phyloP scores from a whole-genome alignment of 2,329 filamentous ascomycete species.

The Aureobasidium vineae region DNA sequence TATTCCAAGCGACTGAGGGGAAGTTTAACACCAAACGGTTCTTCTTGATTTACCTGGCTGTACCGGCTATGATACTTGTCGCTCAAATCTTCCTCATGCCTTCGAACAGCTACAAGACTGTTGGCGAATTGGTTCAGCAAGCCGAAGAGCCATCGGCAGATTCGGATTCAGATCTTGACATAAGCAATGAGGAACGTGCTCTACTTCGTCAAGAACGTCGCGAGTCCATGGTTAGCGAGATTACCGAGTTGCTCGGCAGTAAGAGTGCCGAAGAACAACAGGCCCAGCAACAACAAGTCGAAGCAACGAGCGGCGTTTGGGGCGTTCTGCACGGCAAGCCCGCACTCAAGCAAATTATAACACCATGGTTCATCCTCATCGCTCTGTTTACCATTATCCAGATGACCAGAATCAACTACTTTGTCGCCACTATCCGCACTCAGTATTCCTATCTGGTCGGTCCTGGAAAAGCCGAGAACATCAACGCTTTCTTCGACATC shows the following conservation, averaged over 20 bases:
- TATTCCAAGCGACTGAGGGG: conserved; percentile 46
- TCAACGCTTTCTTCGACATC: conserved; percentile 87
- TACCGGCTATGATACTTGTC: conserved; percentile 46
- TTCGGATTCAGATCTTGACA: conserved; percentile 55
- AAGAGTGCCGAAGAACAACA: conserved; percentile 62
- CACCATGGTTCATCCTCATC: conserved; percentile 82
- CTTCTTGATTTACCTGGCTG: conserved; percentile 51
- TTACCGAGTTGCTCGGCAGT: conserved; percentile 70
- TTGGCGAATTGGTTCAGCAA: conserved; percentile 76
- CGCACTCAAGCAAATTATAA: conserved; percentile 69
- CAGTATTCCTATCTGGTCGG: conserved; percentile 77
- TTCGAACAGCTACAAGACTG: conserved; percentile 51
- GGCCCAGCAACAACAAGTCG: conserved; percentile 65
- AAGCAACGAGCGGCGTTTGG: conserved; percentile 75
- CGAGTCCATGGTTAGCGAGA: conserved; percentile 65
- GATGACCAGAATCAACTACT: conserved; percentile 75
- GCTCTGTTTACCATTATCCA: conserved; percentile 69
- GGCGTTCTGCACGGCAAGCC: conserved; percentile 75
- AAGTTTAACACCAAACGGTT: conserved; percentile 49
- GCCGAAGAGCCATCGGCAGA: conserved; percentile 48
- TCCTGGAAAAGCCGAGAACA: conserved; percentile 59
- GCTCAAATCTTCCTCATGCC: conserved; percentile 51
- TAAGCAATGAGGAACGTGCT: conserved; percentile 54
- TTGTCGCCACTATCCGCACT: conserved; percentile 78
- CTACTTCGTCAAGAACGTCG: conserved; percentile 54